Percentiles rank a stretch among this genome's conserved stretches.
These are phyloP conservation scores for Talaromyces amestolkiae DNA, from an alignment of 2,329 filamentous ascomycete genomes.

Conservation along the genomic window DNA sequence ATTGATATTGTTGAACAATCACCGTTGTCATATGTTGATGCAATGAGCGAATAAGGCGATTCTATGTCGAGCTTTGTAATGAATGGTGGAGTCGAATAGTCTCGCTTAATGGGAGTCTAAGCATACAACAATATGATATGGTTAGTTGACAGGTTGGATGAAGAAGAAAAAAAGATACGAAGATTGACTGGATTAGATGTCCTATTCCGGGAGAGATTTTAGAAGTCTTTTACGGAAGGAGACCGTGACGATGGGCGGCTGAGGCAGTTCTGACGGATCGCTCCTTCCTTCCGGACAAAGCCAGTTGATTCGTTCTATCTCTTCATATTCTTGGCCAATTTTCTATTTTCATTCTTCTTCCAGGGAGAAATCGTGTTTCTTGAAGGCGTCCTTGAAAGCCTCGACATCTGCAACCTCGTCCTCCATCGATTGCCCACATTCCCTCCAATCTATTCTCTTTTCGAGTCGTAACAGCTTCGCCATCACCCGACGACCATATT, in stretches of 20 bases:
- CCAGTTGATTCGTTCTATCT: not conserved
- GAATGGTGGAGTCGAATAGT: not conserved
- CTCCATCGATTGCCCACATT: slow-evolving; percentile 71
- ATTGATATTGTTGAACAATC: not conserved
- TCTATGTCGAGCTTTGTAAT: not conserved
- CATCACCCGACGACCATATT: slow-evolving; percentile 83
- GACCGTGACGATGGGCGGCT: not conserved
- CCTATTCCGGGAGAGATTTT: not conserved
- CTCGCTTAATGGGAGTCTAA: not conserved
- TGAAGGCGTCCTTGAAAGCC: slow-evolving; percentile 77
- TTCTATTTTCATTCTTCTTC: slow-evolving; percentile 26
- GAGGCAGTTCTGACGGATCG: not conserved
- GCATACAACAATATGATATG: slow-evolving; percentile 11
- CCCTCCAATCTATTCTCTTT: slow-evolving; percentile 76
- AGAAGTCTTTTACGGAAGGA: not conserved
- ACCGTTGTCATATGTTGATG: not conserved
- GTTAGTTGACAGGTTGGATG: not conserved
- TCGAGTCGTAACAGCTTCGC: slow-evolving; percentile 84
- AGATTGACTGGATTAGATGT: not conserved
- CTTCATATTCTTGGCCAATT: not conserved
- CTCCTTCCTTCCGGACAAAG: slow-evolving; percentile 9
- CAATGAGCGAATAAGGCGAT: not conserved
- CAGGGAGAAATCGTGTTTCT: slow-evolving; percentile 79
- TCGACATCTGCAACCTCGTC: slow-evolving; percentile 78
- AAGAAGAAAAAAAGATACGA: not conserved